Evolutionary conservation across 176 grass and related monocot genomes (phyloP), one percentile per base, ranked within the genome.

Genomic region (Oryza australiensis): DNA sequence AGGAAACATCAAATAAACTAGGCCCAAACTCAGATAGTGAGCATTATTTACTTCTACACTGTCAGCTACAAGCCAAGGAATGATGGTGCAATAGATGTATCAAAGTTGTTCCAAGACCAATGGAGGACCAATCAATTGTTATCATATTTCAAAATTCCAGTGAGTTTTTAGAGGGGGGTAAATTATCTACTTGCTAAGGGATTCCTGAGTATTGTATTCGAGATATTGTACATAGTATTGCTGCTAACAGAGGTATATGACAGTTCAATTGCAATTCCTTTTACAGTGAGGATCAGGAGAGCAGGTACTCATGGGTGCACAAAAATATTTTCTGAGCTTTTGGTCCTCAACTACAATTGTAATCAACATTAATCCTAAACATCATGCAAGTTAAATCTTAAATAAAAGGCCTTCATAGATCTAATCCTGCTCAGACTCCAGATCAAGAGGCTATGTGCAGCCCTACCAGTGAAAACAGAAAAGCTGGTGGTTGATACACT

Each of bases 1-100:
- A 73, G 42, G 69, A 73, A 73, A 64, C 69, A 64, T 65, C 4
- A 79, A 22, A 12, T 26, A 22, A 73, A 64, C 40, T 48, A 83
- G 28, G 26, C 26, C 29, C 53, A 16, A 82, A 29, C 24, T 37
- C 22, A 82, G 45, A 68, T 72, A 70, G 10, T 60, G 66, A 60
- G 27, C 12, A 70, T 70, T 81, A 46, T 29, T 9, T 80, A 27
- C 49, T 43, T 62, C 26, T 42, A 72, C 5, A n/a, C 23, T 30
- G 26, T 62, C 5, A 62, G 37, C 35, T 63, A 60, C 49, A 70
- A 24, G 24, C 64, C 3, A 55, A 20, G 23, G 78, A 69, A 69
- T 20, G 51, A 22, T 55, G 18, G 49, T 22, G 49, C 1, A 5
- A 55, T 55, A 22, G 18, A 55, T 22, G 18, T 6, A 75, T 35